Evolutionary conservation across 345 rosid species (phyloP).

Genomic region (Salix exigua): DNA sequence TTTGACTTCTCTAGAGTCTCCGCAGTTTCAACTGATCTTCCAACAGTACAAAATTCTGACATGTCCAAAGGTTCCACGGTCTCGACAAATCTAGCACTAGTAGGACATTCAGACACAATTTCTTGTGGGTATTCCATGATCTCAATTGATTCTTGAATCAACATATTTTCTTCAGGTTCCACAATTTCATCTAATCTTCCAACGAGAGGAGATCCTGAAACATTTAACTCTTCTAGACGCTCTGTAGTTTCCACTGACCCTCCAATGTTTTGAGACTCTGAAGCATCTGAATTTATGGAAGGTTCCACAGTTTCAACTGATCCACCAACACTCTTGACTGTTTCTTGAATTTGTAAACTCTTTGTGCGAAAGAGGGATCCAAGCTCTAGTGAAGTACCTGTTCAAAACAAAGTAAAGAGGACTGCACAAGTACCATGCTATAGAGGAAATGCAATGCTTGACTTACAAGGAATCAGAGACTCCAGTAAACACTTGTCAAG

Average conservation of each 20-base stretch:
- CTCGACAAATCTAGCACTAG: background rate
- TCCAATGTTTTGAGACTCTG: background rate
- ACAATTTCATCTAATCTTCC: slow-evolving; percentile 10
- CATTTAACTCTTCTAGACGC: slow-evolving; percentile 13
- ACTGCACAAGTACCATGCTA: slow-evolving; percentile 1
- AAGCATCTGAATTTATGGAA: background rate
- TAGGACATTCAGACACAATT: slow-evolving; percentile 11
- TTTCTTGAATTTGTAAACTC: slow-evolving; percentile 16
- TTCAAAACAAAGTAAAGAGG: slow-evolving; percentile 26
- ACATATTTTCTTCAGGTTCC: slow-evolving; percentile 4
- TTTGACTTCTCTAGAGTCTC: slow-evolving; percentile 15
- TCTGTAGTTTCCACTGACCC: slow-evolving; percentile 13
- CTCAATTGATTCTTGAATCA: slow-evolving; percentile 7
- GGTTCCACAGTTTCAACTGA: slow-evolving; percentile 3
- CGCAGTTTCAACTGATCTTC: slow-evolving; percentile 9
- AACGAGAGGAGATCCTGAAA: slow-evolving; percentile 12
- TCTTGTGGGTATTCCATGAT: slow-evolving; percentile 3
- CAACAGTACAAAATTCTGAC: background rate
- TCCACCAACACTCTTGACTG: slow-evolving; percentile 7
- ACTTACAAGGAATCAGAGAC: slow-evolving; percentile 66
- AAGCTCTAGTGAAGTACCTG: slow-evolving; percentile 57
- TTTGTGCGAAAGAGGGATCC: slow-evolving; percentile 34
- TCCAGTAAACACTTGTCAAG: slow-evolving; percentile 36
- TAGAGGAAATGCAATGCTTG: background rate
- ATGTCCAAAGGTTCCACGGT: background rate